Evolutionary conservation across 805 yeast genomes (phyloP).

Genomic region (Hanseniaspora osmophila): DNA sequence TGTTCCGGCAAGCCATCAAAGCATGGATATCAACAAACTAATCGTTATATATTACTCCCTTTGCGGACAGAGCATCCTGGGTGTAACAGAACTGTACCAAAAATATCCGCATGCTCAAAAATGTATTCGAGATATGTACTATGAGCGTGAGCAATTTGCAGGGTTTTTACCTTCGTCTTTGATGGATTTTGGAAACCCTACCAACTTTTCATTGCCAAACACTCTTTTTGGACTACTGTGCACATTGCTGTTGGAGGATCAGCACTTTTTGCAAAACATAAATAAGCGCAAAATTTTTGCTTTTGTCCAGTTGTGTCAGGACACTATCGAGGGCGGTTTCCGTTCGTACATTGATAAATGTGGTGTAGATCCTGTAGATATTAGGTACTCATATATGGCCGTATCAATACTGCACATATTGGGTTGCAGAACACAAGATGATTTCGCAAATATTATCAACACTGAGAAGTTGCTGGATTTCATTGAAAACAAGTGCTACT

Average conservation of each 20-base stretch:
- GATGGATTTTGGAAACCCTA: conserved; percentile 7
- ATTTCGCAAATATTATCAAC: conserved; percentile 28
- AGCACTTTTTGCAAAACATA: conserved; percentile 26
- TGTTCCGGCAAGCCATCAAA: background rate
- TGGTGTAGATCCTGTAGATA: conserved; percentile 46
- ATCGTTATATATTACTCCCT: background rate
- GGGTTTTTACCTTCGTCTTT: conserved; percentile 18
- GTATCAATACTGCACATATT: conserved; percentile 43
- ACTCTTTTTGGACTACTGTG: conserved; percentile 60
- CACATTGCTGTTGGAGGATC: conserved; percentile 36
- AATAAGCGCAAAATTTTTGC: conserved; percentile 31
- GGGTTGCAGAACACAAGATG: conserved; percentile 14
- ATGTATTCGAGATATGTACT: background rate
- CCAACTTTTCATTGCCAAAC: conserved; percentile 48
- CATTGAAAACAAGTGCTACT: conserved; percentile 21
- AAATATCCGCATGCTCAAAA: background rate
- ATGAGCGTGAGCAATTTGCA: conserved; percentile 11
- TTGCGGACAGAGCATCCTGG: conserved; percentile 2
- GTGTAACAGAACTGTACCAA: background rate
- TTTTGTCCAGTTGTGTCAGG: conserved; percentile 50
- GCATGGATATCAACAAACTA: background rate
- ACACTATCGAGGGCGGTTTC: conserved; percentile 40
- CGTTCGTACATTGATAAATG: conserved; percentile 26
- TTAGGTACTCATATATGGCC: conserved; percentile 66
- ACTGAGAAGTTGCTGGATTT: conserved; percentile 25